Evolutionary conservation across 1,284 basidiomycete species (phyloP), one percentile per base, ranked within the genome.

Genomic region (Cryptococcus floricola): DNA sequence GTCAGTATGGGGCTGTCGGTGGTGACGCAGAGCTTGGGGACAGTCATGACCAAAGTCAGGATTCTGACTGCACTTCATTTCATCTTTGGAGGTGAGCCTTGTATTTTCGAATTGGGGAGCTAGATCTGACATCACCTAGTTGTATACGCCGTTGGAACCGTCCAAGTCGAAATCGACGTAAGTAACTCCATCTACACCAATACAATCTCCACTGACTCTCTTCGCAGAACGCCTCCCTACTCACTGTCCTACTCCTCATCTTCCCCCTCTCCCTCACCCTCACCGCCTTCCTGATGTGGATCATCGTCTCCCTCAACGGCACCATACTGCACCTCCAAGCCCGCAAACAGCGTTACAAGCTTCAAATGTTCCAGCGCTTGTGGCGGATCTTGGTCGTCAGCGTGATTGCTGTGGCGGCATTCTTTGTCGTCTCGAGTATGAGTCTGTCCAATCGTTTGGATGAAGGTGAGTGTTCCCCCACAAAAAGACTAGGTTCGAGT

Each of bases 251-350:
- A 48, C 67, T 91, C 59, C 89, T 94, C 73, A 89, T 98, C 63
- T 87, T 98, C 67, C 95, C 95, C 2, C 81, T 98, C 43, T 88
- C 94, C 0, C 87, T 98, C 74, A 95, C 94, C 0, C 81, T 98
- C 38, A 96, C 93, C 48, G 86, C 87, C 1, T 98, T 98, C 81
- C 82, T 98, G 44, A 83, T 95, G 68, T 98, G 95, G 95, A 98
- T 93, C 57, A 85, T 93, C 77, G 87, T 91, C 72, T 84, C 87
- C n/a, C 79, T 93, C 53, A 91, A 91, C 66, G 85, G 85, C 27
- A 95, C 93, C 0, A 93, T 95, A 71, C 77, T 83, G 7, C 88
- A 95, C 71, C 84, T 97, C 10, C 84, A 84, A 39, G 82, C 85
- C 19, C 84, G 91, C 53, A 92, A 94, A 71, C 92, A 95, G 74